A percentile compares a stretch with the other conserved stretches of the same genome.
Conservation (phyloP, 768 basidiomycete genomes). For the Hydnomerulius pinastri region DNA sequence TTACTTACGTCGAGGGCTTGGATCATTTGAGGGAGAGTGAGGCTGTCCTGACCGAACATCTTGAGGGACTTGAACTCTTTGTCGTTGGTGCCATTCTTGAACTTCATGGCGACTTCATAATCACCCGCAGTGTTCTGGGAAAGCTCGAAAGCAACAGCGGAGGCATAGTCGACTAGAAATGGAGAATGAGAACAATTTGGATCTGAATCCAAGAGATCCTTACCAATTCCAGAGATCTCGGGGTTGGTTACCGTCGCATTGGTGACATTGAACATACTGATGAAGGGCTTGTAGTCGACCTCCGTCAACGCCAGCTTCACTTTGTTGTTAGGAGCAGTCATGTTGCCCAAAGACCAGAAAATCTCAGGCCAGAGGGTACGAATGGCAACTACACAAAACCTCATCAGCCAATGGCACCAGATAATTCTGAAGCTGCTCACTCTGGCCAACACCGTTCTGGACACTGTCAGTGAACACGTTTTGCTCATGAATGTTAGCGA, state of each 20-base stretch:
- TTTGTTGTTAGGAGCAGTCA: conserved; percentile 72
- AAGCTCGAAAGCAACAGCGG: conserved; percentile 74
- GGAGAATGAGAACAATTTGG: background rate
- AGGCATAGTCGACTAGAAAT: conserved; percentile 67
- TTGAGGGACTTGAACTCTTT: conserved; percentile 60
- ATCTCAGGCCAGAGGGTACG: conserved; percentile 75
- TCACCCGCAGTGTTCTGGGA: conserved; percentile 63
- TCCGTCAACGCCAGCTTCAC: conserved; percentile 76
- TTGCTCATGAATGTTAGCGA: conserved; percentile 78
- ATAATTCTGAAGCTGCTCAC: conserved; percentile 41
- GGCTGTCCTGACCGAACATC: conserved; percentile 54
- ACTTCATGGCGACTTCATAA: conserved; percentile 73
- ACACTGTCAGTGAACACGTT: conserved; percentile 66
- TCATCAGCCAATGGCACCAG: background rate
- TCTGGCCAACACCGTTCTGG: conserved; percentile 70
- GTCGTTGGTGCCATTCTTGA: conserved; percentile 73
- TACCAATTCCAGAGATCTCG: conserved; percentile 65
- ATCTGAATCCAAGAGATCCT: conserved; percentile 27
- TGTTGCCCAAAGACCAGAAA: conserved; percentile 69
- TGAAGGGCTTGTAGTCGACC: conserved; percentile 87
- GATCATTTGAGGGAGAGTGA: conserved; percentile 22
- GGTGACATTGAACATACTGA: conserved; percentile 80
- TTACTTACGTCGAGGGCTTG: conserved; percentile 19
- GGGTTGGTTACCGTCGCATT: conserved; percentile 61
- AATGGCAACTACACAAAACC: conserved; percentile 61